Base-by-base conservation (phyloP, 1,284 basidiomycete genomes). In the Ceratorhiza oryzae-sativae region DNA sequence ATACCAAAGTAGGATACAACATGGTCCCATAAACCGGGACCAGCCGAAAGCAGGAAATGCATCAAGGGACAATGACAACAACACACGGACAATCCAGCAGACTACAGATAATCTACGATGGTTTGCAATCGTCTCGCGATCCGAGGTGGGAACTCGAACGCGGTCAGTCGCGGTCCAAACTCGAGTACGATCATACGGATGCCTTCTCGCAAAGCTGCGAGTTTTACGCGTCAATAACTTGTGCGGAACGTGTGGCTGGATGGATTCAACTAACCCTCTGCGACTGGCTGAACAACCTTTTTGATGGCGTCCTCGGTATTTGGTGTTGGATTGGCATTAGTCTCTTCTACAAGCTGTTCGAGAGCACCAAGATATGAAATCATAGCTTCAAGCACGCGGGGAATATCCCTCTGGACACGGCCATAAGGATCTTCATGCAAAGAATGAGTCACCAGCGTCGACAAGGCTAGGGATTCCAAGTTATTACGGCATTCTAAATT, bases 371-470 rank as follows among this genome's bases (percentile, higher is more conserved):
- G 83, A 81, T 89, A 92, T 1, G 85, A 84, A 18, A 90, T 77
- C 75, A 94, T 82, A 0, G 89, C 89, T 79, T 94, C 93, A 9
- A 95, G 79, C 25, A 93, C 87, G 68, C 87, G 87, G 0, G 93
- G 91, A 30, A 93, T 92, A 77, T 94, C 91, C 5, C 90, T 84
- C 78, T 95, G 93, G 6, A 93, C 91, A 56, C 90, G 86, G 12
- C 93, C 93, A 76, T 90, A 94, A 30, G 85, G 83, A 79, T 95
- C 93, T 79, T 94, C 93, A 1, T 83, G 83, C 36, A 94, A 80
- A 5, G 93, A 94, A 1, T 88, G 86, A 71, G 88, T 88, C 3
- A 86, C 83, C n/a, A 94, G 82, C 59, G 85, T 84, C 0, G 89
- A 86, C 1, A 95, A 81, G 5, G 88, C 93, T 94, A 76, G 1